Base-by-base conservation (phyloP, 495 filamentous ascomycete genomes). In the Xylaria flabelliformis region DNA sequence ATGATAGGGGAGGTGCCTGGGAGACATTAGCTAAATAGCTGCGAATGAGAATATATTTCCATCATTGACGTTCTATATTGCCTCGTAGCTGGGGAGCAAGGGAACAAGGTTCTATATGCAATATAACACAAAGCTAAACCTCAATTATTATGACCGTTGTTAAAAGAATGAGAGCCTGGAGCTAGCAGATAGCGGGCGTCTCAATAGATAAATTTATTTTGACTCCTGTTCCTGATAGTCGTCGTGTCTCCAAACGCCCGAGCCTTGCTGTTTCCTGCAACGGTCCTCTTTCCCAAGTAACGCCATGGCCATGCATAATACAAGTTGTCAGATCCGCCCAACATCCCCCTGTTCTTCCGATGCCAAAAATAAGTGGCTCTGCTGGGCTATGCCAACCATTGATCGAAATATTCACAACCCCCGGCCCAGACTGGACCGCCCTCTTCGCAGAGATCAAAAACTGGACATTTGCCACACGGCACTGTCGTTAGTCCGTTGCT, bases 381-480 rank as follows among this genome's bases (percentile, higher is more conserved):
- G 4, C n/a, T 39, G 10, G 19, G 53, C 7, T 64, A 64, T 42
- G 83, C 82, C 24, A 97, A 80, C 95, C 95, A 98, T 4, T 90
- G 87, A 67, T 90, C 85, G 77, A 97, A 98, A 76, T 98, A 99
- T 53, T 94, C 92, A 79, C 96, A 99, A 63, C 88, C 97, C 68
- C 90, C 91, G 1, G 96, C 93, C 78, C 91, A 96, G 44, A 98
- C 93, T 10, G 92, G 91, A 1, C 94, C 94, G 7, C 92, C 94
- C 67, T 96, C 93, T 61, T 91, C 91, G 80, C 96, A 99, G 24
- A 97, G 84, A 50, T 92, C 89, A 82, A 97, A 97, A n/a, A 98
- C 96, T 0, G 97, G 96, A 79, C 96, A 99, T 72, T 88, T 85
- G 19, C 94, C 95, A 84, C 96, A 99, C 9, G 96, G 96, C 3